These are phyloP conservation scores for Monosporascus ibericus DNA, from an alignment of 2,329 filamentous ascomycete species.

Conservation along the genomic window DNA sequence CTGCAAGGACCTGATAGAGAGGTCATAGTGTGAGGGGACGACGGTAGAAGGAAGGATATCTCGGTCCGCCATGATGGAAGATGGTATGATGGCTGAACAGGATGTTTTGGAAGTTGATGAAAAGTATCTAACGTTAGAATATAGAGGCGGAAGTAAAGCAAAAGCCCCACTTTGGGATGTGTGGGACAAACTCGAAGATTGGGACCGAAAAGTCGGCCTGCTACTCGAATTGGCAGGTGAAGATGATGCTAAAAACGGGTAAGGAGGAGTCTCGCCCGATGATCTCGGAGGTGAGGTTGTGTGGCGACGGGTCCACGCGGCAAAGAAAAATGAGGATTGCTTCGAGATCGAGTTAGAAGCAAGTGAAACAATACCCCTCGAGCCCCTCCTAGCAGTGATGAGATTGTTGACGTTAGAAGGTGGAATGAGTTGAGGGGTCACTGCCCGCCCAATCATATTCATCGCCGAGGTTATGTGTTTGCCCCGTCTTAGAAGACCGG, in stretches of 20 bases:
- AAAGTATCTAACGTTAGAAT: conserved; percentile 12
- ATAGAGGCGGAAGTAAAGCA: not conserved
- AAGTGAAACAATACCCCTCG: not conserved
- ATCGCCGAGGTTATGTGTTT: not conserved
- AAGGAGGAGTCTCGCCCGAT: not conserved
- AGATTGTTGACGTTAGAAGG: not conserved
- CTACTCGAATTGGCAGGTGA: not conserved
- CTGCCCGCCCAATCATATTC: not conserved
- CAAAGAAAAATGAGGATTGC: not conserved
- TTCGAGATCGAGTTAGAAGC: not conserved
- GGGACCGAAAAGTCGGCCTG: not conserved
- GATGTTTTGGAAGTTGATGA: conserved; percentile 18
- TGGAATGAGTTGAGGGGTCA: not conserved
- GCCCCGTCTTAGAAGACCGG: not conserved
- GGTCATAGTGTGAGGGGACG: conserved; percentile 78
- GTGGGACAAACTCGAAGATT: not conserved
- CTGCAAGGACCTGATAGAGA: conserved; percentile 77
- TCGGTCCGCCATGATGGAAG: conserved; percentile 48
- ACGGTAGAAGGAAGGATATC: conserved; percentile 58
- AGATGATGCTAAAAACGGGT: not conserved
- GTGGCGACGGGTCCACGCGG: not conserved
- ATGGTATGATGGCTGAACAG: conserved; percentile 26
- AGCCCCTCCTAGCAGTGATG: not conserved
- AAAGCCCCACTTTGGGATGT: not conserved
- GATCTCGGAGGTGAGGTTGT: not conserved